Conservation (phyloP, 352 stramenopile species). For the Pythium sp. region DNA sequence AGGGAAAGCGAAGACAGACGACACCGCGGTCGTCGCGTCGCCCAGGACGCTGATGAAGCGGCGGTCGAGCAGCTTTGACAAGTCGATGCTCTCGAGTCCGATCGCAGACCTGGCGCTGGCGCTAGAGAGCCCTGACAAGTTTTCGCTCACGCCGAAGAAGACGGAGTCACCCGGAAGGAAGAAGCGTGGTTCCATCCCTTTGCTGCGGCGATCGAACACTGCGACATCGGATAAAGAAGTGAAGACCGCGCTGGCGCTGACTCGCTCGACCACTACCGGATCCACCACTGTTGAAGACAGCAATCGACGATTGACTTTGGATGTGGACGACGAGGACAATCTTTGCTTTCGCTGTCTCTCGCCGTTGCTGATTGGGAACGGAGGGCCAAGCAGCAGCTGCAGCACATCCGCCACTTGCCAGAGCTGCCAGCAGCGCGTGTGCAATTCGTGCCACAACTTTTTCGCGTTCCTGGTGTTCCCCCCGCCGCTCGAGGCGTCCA, state of each 20-base stretch:
- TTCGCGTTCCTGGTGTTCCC: conserved; percentile 75
- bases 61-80: conserved; percentile 44
- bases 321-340: conserved; percentile 51
- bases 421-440: conserved; percentile 70
- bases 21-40: conserved; percentile 15
- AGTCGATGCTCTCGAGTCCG: conserved; percentile 29
- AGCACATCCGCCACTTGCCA: conserved; percentile 23
- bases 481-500: conserved; percentile 52
- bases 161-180: conserved; percentile 9
- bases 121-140: conserved; percentile 12
- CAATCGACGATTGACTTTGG: conserved; percentile 8
- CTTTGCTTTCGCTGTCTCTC: conserved; percentile 69
- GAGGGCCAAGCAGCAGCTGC: not conserved
- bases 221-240: conserved; percentile 16
- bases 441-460: conserved; percentile 46
- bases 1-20: conserved; percentile 28
- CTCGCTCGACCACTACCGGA: conserved; percentile 14
- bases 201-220: conserved; percentile 17
- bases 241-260: conserved; percentile 13
- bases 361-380: conserved; percentile 16
- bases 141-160: conserved; percentile 7
- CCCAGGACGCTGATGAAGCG: conserved; percentile 33
- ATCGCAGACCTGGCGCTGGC: conserved; percentile 21
- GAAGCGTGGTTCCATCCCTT: conserved; percentile 18
- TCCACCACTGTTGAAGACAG: conserved; percentile 10